Conservation (phyloP, 2,329 filamentous ascomycete species). For the Neofusicoccum ribis region DNA sequence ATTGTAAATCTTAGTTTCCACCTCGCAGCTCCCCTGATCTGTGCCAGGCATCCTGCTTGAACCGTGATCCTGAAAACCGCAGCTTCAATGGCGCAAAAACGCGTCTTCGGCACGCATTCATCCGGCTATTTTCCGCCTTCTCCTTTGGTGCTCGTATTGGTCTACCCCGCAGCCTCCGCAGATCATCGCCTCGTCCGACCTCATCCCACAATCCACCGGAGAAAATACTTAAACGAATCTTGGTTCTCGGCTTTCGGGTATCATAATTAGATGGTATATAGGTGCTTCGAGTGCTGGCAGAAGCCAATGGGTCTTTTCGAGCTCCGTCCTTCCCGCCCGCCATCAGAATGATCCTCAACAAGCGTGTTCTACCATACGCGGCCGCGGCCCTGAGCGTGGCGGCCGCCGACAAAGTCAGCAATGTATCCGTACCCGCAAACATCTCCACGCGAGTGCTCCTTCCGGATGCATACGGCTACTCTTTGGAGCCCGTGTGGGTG, state of each 20-base stretch:
- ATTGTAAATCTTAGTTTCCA: not conserved
- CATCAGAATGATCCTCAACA: not conserved
- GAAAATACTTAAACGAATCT: not conserved
- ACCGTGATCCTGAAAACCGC: not conserved
- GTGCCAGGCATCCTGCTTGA: not conserved
- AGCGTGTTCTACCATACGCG: not conserved
- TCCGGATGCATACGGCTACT: slow-evolving; percentile 17
- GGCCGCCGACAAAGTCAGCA: not conserved
- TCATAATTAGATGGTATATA: not conserved
- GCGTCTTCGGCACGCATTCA: not conserved
- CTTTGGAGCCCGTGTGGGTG: slow-evolving; percentile 18
- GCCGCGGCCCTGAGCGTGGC: not conserved
- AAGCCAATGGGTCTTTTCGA: not conserved
- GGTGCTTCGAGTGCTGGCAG: not conserved
- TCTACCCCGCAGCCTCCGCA: slow-evolving; percentile 16
- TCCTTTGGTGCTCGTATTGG: slow-evolving; percentile 6
- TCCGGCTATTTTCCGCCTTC: slow-evolving; percentile 3
- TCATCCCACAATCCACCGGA: slow-evolving; percentile 17
- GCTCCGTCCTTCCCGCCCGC: not conserved
- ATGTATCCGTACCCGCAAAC: slow-evolving; percentile 4
- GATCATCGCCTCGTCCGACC: slow-evolving; percentile 13
- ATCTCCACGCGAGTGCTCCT: slow-evolving; percentile 4
- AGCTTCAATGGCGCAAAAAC: not conserved
- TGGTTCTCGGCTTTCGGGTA: not conserved
- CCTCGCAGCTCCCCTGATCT: not conserved